Conservation (phyloP, 2,329 filamentous ascomycete genomes). For the Metarhizium robertsii region DNA sequence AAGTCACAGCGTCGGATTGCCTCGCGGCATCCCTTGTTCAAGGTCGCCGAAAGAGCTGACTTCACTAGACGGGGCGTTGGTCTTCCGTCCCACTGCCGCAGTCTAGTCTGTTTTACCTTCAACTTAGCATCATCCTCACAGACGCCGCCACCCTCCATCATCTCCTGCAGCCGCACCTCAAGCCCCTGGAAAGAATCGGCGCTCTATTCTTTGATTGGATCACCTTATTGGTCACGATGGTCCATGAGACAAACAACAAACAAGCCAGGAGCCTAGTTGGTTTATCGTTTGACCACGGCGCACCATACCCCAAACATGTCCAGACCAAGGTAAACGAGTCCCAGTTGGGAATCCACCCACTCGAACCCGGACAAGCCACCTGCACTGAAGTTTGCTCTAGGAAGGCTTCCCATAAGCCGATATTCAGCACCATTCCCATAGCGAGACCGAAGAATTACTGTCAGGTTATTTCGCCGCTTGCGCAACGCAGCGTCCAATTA, state of each 20-base stretch:
- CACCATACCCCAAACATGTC: too few species aligned
- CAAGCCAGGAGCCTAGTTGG: neutral
- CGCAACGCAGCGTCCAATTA: too few species aligned
- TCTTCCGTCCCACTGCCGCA: constrained; percentile 1
- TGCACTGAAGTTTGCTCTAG: too few species aligned
- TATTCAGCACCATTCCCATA: too few species aligned
- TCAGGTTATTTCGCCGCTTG: too few species aligned
- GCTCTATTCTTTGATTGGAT: neutral
- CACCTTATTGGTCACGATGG: neutral
- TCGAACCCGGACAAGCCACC: too few species aligned
- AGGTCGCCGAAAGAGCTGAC: neutral
- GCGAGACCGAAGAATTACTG: too few species aligned
- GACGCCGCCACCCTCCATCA: neutral
- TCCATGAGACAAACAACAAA: neutral
- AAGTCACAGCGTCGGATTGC: neutral
- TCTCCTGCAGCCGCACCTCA: neutral
- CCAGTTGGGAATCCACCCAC: too few species aligned
- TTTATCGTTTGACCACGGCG: too few species aligned
- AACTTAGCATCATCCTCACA: neutral
- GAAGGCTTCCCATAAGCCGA: too few species aligned
- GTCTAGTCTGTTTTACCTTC: constrained; percentile 1
- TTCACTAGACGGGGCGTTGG: neutral
- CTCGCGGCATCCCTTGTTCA: neutral
- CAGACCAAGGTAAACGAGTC: too few species aligned
- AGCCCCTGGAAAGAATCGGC: neutral